Base-by-base conservation (phyloP, 305 asterid genomes). In the Fraxinus velutina region DNA sequence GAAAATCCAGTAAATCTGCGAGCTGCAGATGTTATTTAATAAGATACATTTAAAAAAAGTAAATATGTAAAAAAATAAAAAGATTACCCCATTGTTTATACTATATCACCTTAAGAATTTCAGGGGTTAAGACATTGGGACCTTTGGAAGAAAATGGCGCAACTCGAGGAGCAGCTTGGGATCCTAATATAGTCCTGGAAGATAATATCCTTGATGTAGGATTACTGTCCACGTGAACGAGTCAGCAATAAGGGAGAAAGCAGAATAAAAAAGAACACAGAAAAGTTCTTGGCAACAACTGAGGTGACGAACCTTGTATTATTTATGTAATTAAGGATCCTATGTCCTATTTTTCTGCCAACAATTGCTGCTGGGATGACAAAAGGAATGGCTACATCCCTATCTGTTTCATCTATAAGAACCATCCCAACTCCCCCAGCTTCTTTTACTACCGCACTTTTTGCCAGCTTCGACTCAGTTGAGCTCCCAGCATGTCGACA, bases 351-450 rank as follows among this genome's bases (percentile, higher is more conserved):
- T 75, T 39, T 80, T 72, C 86, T 84, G 64, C 97, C 97, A 81
- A 95, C 97, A 87, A 93, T 88, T 37, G 98, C 97, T 21, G 97
- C 93, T n/a, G 99, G 99, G 83, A 93, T 92, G 66, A 85, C 34
- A 77, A 93, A 95, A 44, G 99, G 99, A 80, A 95, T 86, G 71
- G 99, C 99, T 17, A 95, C 85, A 83, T 90, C 96, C 82, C 84
- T 90, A 80, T 93, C 97, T 64, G 82, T 85, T 83, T 95, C 98
- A 76, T 93, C 99, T 72, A 95, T 91, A 79, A 95, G 91, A 85
- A 95, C 79, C 99, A 95, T 92, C 80, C 99, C 99, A 70, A 85
- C 88, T 80, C 93, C 97, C 33, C 99, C 98, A 5, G 96, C 99
- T 80, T 91, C 86, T 84, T 91, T 90, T 52, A 95, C 99, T 21